phyloP scores from a whole-genome alignment of 1,284 basidiomycete genomes.

The Chalciporus sp. region DNA sequence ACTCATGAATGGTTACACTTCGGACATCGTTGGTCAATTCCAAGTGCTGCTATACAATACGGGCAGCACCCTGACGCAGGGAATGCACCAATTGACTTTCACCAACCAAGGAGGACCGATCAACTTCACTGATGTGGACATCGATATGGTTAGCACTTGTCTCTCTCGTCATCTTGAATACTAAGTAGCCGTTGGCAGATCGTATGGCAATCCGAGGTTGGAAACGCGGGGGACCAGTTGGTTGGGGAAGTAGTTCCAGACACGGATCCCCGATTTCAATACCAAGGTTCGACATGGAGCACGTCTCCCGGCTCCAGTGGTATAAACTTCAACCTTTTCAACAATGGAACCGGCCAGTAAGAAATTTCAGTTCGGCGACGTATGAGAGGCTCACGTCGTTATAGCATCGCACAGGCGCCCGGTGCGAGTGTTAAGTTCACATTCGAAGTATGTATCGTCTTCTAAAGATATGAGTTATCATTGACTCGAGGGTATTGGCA shows the following conservation, averaged over 20 bases:
- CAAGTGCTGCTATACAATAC: too few species aligned
- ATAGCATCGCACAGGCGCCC: conserved; percentile 23
- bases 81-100: too few species aligned
- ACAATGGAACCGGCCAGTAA: conserved; percentile 26
- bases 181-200: conserved; percentile 1
- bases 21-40: too few species aligned
- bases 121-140: too few species aligned
- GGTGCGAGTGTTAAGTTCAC: conserved; percentile 22
- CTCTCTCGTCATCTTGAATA: too few species aligned
- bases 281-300: conserved; percentile 11
- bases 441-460: conserved; percentile 22
- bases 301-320: not conserved
- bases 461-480: not conserved
- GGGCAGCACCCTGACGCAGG: too few species aligned
- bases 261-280: conserved; percentile 14
- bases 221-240: conserved; percentile 5
- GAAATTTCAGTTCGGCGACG: not conserved
- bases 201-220: conserved; percentile 16
- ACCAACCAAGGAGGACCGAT: too few species aligned
- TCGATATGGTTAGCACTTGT: too few species aligned
- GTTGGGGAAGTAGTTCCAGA: conserved; percentile 9
- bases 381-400: not conserved
- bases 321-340: conserved; percentile 9
- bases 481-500: not conserved
- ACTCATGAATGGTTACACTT: too few species aligned